Conservation (phyloP, 2,329 filamentous ascomycete species). For the Penicillium sp. region DNA sequence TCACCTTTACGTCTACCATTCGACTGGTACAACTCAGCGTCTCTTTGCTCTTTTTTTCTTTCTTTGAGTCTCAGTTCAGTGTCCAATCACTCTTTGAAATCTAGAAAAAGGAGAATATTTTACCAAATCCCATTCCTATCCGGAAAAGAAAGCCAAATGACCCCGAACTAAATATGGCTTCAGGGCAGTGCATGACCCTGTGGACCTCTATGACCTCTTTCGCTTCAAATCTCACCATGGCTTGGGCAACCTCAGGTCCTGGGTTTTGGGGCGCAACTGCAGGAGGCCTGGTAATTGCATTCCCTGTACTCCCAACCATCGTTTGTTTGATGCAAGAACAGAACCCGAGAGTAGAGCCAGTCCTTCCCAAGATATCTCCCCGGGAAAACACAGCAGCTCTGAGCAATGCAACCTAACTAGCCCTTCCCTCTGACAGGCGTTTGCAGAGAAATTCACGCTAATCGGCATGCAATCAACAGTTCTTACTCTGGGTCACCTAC, state of each 20-base stretch:
- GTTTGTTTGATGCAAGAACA: slow-evolving; percentile 11
- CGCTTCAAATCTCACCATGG: slow-evolving; percentile 6
- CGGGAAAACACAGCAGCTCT: background rate
- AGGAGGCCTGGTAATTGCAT: slow-evolving; percentile 21
- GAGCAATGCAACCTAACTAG: background rate
- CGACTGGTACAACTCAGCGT: background rate
- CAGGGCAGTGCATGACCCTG: background rate
- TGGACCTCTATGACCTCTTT: background rate
- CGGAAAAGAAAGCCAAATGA: background rate
- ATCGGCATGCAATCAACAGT: background rate
- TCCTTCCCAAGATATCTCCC: background rate
- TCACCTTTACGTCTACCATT: background rate
- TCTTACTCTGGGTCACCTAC: background rate
- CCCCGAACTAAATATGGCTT: slow-evolving; percentile 3
- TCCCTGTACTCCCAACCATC: slow-evolving; percentile 7
- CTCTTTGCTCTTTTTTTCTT: background rate
- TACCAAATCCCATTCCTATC: background rate
- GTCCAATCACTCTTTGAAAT: background rate
- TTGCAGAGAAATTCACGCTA: background rate
- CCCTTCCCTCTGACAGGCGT: background rate
- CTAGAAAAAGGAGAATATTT: background rate
- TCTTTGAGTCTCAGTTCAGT: background rate
- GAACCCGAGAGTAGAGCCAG: slow-evolving; percentile 5
- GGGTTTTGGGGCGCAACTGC: slow-evolving; percentile 14
- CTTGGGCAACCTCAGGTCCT: slow-evolving; percentile 5